Evolutionary conservation across 2,329 filamentous ascomycete genomes (phyloP), one percentile per base, ranked within the genome.

Genomic region (Colletotrichum euphorbiae): DNA sequence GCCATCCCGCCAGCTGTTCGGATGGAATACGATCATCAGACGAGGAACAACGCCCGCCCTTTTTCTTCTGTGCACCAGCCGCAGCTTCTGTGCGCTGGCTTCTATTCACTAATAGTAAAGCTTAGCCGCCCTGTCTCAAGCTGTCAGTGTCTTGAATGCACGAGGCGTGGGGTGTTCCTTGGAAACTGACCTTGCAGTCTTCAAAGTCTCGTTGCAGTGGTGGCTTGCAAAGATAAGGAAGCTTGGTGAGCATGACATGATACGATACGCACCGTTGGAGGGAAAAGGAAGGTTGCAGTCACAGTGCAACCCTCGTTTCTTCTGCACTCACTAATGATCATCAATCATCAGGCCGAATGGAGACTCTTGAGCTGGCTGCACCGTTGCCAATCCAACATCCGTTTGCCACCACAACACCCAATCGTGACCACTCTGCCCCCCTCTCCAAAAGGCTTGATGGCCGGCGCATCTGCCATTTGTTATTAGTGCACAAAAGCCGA

Each of bases 21-120:
- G 61, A 68, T 17, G 65, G 62, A 54, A 68, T 59, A 65, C 61
- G 61, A 51, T 65, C 65, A 68, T 68, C 65, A 65, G 61, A 68
- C 54, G 65, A 65, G 48, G 28, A 15, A 19, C 48, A 31, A 28
- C 48, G 24, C 48, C 24, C 48, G 48, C 24, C 48, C 15, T 51
- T 15, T 38, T 65, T 65, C 38, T 31, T 54, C 65, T 46, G 45
- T 58, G 64, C 64, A 11, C 58, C 28, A 42, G 15, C 60, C 60
- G 48, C 42, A 36, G 24, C 31, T 36, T 60, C 62, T 60, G 38
- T 52, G 62, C 55, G 31, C 46, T 50, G 17, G 43, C n/a, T 51
- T 24, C 24, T 15, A 33, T 51, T 15, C 48, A 33, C 48, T 51
- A 24, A 51, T n/a, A n/a, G n/a, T n/a, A n/a, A 51, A 51, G 45